Conservation (phyloP, 495 filamentous ascomycete genomes). For the Daldinia concentrica region DNA sequence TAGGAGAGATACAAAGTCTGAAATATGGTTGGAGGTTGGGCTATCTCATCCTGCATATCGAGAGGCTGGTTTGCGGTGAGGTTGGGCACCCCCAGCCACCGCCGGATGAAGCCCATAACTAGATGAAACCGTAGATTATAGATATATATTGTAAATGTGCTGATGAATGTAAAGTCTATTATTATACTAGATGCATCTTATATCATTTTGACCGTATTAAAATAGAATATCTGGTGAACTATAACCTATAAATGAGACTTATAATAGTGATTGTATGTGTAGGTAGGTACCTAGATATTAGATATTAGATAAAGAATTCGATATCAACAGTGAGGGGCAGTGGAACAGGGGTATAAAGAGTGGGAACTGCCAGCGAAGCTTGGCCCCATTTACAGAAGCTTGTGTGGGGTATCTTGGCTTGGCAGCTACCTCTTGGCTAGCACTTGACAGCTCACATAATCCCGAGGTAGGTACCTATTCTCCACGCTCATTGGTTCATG, state of each 20-base stretch:
- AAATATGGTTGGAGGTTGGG: constrained; percentile 42
- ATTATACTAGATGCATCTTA: constrained; percentile 7
- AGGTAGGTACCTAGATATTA: too few relatives aligned
- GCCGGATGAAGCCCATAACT: constrained; percentile 7
- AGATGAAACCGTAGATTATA: constrained; percentile 24
- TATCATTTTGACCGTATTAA: background rate
- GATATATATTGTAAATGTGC: background rate
- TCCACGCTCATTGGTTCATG: background rate
- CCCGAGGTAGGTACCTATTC: too few relatives aligned
- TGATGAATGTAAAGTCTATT: background rate
- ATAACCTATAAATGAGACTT: constrained; percentile 4
- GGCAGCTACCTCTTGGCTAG: background rate
- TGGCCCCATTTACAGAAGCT: constrained; percentile 3
- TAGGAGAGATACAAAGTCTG: constrained; percentile 12
- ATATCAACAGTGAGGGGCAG: background rate
- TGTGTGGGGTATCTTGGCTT: background rate
- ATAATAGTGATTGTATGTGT: background rate
- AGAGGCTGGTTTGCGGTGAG: constrained; percentile 38
- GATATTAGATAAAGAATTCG: background rate
- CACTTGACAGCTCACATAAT: constrained; percentile 11
- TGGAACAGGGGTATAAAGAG: constrained; percentile 2
- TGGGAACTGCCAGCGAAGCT: background rate
- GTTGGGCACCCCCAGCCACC: constrained; percentile 39
- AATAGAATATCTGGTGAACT: background rate
- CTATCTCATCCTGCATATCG: constrained; percentile 18